Conservation (phyloP, 495 filamentous ascomycete genomes). For the Articulospora tetracladia region DNA sequence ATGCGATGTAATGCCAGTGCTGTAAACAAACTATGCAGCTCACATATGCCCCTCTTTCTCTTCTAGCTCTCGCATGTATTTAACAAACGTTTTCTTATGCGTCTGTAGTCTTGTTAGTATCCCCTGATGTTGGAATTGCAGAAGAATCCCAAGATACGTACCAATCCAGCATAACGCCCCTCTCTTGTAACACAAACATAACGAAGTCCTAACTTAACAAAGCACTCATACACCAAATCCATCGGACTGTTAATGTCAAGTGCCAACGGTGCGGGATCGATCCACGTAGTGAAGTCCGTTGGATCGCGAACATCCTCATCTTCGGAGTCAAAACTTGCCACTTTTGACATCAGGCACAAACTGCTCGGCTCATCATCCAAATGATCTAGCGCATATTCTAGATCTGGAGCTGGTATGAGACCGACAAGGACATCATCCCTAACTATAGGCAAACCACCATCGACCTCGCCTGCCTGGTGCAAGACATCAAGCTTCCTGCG, state of each 20-base stretch:
- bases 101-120: constrained; percentile 8
- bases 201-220: constrained; percentile 87
- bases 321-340: constrained; percentile 49
- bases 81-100: constrained; percentile 97
- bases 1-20: constrained; percentile 1
- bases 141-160: constrained; percentile 29
- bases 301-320: constrained; percentile 56
- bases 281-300: constrained; percentile 83
- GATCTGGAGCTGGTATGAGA: constrained; percentile 88
- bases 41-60: constrained; percentile 42
- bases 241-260: constrained; percentile 88
- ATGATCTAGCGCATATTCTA: constrained; percentile 88
- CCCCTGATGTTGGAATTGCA: neutral
- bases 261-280: constrained; percentile 87
- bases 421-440: constrained; percentile 77
- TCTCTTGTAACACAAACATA: constrained; percentile 88
- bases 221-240: constrained; percentile 95
- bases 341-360: constrained; percentile 77
- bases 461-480: constrained; percentile 83
- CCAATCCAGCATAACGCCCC: constrained; percentile 84
- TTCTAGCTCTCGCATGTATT: constrained; percentile 82
- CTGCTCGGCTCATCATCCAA: constrained; percentile 68
- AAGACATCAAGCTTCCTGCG: constrained; percentile 76
- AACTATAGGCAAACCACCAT: constrained; percentile 86
- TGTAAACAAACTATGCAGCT: neutral